phyloP scores from a whole-genome alignment of 768 basidiomycete genomes.

The Pleurotus cornucopiae region DNA sequence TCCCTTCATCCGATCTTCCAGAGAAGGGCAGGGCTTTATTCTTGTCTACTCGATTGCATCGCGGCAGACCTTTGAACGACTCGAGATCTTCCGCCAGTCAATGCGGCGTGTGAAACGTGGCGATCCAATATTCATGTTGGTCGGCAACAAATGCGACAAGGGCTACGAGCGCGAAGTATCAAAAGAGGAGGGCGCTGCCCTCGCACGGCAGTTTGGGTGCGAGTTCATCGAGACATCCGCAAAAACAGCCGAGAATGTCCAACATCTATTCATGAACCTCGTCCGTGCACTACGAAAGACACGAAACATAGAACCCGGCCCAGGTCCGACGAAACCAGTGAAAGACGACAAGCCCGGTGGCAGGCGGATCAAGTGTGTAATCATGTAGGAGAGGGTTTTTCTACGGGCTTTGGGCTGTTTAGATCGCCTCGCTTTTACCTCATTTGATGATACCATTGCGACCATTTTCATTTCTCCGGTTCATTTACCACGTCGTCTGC shows the following conservation, averaged over 20 bases:
- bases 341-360: slow-evolving; percentile 39
- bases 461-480: slow-evolving; percentile 17
- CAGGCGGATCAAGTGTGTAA: slow-evolving; percentile 59
- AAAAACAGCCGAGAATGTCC: slow-evolving; percentile 91
- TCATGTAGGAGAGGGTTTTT: slow-evolving; percentile 63
- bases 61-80: slow-evolving; percentile 85
- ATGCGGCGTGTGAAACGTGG: slow-evolving; percentile 86
- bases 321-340: slow-evolving; percentile 34
- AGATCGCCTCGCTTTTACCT: slow-evolving; percentile 67
- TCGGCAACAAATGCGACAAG: slow-evolving; percentile 96
- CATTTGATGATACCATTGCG: slow-evolving; percentile 80
- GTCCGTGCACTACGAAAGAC: slow-evolving; percentile 80
- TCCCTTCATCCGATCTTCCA: slow-evolving; percentile 24
- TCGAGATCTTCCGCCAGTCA: slow-evolving; percentile 86
- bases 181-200: slow-evolving; percentile 77
- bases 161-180: slow-evolving; percentile 88
- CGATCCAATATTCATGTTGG: slow-evolving; percentile 86
- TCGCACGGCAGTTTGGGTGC: slow-evolving; percentile 84
- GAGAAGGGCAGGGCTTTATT: slow-evolving; percentile 97
- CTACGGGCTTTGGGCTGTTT: slow-evolving; percentile 59
- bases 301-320: slow-evolving; percentile 49
- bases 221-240: slow-evolving; percentile 97
- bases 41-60: slow-evolving; percentile 96
- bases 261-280: slow-evolving; percentile 82
- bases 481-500: slow-evolving; percentile 9